Evolutionary conservation across 352 stramenopile species (phyloP).

Genomic region (Globisporangium acanthophoron): DNA sequence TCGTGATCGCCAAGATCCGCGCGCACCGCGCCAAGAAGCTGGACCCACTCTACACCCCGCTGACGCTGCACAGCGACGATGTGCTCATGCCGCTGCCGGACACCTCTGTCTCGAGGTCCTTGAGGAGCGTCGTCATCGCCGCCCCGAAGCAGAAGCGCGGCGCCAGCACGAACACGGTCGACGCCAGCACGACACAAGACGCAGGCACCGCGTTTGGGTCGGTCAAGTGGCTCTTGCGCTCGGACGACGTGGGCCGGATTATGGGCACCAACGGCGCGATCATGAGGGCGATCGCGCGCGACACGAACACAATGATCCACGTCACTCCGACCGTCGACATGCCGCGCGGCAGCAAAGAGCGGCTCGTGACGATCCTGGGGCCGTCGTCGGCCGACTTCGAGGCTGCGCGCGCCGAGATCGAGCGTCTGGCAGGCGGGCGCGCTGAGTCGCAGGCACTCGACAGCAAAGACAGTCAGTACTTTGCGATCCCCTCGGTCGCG

Average conservation of each 20-base stretch:
- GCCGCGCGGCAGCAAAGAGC: slow-evolving; percentile 36
- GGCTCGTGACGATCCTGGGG: slow-evolving; percentile 40
- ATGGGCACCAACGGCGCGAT: slow-evolving; percentile 50
- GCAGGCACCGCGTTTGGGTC: slow-evolving; percentile 5
- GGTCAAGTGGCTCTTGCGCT: slow-evolving; percentile 45
- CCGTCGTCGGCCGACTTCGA: slow-evolving; percentile 23
- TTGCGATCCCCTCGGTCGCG: slow-evolving; percentile 46
- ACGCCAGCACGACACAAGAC: slow-evolving; percentile 1
- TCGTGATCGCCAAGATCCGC: slow-evolving; percentile 55
- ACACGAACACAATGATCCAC: slow-evolving; percentile 39
- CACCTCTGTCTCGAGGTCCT: slow-evolving; percentile 33
- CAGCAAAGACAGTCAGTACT: slow-evolving; percentile 50
- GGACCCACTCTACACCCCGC: slow-evolving; percentile 48
- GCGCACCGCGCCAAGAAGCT: slow-evolving; percentile 31
- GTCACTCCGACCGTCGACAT: slow-evolving; percentile 29
- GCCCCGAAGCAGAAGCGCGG: neutral
- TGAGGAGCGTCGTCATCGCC: slow-evolving; percentile 26
- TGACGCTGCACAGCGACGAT: slow-evolving; percentile 18
- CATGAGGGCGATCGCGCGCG: slow-evolving; percentile 33
- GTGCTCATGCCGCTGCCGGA: slow-evolving; percentile 25
- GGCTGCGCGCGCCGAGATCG: slow-evolving; percentile 31
- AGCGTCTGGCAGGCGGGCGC: slow-evolving; percentile 33
- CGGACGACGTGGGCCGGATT: slow-evolving; percentile 49
- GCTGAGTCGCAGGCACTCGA: slow-evolving; percentile 19
- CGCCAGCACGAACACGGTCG: neutral